Evolutionary conservation across 352 stramenopile species (phyloP).

Genomic region (Phytophthora cajani): DNA sequence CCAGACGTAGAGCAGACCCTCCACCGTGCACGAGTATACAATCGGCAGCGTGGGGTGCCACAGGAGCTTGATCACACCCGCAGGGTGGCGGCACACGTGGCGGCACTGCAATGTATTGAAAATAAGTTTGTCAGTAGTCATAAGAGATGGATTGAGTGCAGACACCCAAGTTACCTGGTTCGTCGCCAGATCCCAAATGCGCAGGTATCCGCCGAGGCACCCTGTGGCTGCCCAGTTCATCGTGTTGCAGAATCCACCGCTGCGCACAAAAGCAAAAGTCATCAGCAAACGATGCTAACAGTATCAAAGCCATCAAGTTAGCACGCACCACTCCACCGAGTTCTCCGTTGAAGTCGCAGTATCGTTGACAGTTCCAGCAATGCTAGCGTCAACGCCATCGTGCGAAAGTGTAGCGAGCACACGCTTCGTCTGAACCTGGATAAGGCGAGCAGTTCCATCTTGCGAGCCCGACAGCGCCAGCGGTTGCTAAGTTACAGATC

Average conservation of each 20-base stretch:
- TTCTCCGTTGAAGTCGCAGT: slow-evolving; percentile 67
- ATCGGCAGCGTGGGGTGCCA: slow-evolving; percentile 90
- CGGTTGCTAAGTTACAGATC: slow-evolving; percentile 73
- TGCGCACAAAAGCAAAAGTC: slow-evolving; percentile 25
- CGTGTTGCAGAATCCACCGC: slow-evolving; percentile 94
- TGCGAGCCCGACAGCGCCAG: slow-evolving; percentile 93
- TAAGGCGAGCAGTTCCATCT: slow-evolving; percentile 93
- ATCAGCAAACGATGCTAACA: slow-evolving; percentile 9
- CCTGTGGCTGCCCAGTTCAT: slow-evolving; percentile 96
- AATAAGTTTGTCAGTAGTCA: slow-evolving; percentile 9
- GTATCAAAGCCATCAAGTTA: neutral
- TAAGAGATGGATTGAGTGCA: neutral
- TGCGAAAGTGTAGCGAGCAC: slow-evolving; percentile 91
- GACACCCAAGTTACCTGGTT: slow-evolving; percentile 57
- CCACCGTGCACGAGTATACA: slow-evolving; percentile 89
- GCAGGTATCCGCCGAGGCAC: slow-evolving; percentile 94
- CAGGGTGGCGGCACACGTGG: slow-evolving; percentile 87
- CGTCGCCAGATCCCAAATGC: slow-evolving; percentile 96
- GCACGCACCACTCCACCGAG: slow-evolving; percentile 85
- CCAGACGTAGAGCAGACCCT: slow-evolving; percentile 92
- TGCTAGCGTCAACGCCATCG: slow-evolving; percentile 56
- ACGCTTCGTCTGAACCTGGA: slow-evolving; percentile 95
- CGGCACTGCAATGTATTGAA: slow-evolving; percentile 62
- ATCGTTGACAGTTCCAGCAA: slow-evolving; percentile 57
- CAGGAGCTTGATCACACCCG: slow-evolving; percentile 91